These are phyloP conservation scores for Fulvia fulva DNA, from an alignment of 2,329 filamentous ascomycete species.

Conservation along the genomic window DNA sequence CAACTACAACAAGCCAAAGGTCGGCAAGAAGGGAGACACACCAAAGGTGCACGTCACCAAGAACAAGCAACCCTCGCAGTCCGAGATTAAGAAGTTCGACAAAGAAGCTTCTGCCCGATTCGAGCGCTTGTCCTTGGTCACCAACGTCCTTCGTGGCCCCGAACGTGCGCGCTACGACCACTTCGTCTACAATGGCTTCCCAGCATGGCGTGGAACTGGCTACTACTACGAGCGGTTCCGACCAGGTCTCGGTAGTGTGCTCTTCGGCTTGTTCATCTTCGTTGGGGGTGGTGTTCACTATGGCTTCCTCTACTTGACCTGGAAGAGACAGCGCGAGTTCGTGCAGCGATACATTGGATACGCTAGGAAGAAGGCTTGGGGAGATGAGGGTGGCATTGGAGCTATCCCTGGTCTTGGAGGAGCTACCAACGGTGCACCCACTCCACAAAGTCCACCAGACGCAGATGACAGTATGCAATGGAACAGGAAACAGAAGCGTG, in stretches of 20 bases:
- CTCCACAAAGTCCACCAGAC: conserved; percentile 32
- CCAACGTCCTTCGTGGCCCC: conserved; percentile 77
- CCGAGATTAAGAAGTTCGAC: conserved; percentile 71
- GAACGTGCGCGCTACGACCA: conserved; percentile 87
- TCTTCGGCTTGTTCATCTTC: conserved; percentile 75
- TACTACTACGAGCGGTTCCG: conserved; percentile 97
- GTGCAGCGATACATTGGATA: conserved; percentile 88
- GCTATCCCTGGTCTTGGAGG: conserved; percentile 64
- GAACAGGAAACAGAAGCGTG: conserved; percentile 81
- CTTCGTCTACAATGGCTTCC: conserved; percentile 90
- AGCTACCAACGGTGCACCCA: conserved; percentile 37
- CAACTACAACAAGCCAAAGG: conserved; percentile 57
- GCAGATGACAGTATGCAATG: conserved; percentile 52
- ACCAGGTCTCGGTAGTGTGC: conserved; percentile 80
- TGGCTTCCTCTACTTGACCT: conserved; percentile 75
- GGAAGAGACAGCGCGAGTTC: conserved; percentile 87
- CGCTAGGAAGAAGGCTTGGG: conserved; percentile 84
- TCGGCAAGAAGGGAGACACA: conserved; percentile 45
- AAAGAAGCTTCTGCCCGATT: conserved; percentile 81
- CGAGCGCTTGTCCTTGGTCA: conserved; percentile 77
- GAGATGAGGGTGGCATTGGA: conserved; percentile 65
- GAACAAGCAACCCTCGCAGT: conserved; percentile 65
- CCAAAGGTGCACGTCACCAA: conserved; percentile 62
- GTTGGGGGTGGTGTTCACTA: conserved; percentile 86
- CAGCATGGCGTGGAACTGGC: conserved; percentile 91